A percentile compares a stretch with the other conserved stretches of the same genome.
Evolutionary conservation across 192 early-diverging fungal genomes (phyloP).

Genomic region (Diversispora epigaea): DNA sequence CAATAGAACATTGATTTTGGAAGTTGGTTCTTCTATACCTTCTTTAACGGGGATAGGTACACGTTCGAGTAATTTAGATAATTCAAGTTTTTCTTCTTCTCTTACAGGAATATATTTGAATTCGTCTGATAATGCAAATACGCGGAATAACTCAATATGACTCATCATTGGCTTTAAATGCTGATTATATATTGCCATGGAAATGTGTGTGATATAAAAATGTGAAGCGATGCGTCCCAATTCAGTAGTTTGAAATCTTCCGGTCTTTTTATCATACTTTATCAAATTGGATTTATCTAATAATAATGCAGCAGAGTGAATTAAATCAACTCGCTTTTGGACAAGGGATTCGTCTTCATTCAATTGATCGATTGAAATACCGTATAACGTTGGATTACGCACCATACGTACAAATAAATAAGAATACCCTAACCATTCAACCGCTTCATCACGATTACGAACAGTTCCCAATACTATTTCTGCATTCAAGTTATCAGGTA

Average conservation of each 20-base stretch:
- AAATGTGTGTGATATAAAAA: slow-evolving; percentile 91
- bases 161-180: slow-evolving; percentile 89
- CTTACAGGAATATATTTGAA: slow-evolving; percentile 94
- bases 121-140: slow-evolving; percentile 87
- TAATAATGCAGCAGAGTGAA: slow-evolving; percentile 81
- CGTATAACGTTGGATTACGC: slow-evolving; percentile 84
- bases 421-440: slow-evolving; percentile 93
- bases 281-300: slow-evolving; percentile 91
- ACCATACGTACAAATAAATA: slow-evolving; percentile 97
- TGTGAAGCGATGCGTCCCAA: slow-evolving; percentile 95
- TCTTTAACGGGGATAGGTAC: slow-evolving; percentile 97
- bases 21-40: slow-evolving; percentile 81
- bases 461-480: slow-evolving; percentile 94
- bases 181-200: slow-evolving; percentile 93
- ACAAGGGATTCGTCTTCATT: slow-evolving; percentile 78
- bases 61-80: slow-evolving; percentile 83
- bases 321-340: slow-evolving; percentile 85
- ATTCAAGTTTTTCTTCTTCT: slow-evolving; percentile 91
- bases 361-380: slow-evolving; percentile 66
- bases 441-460: slow-evolving; percentile 89
- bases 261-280: slow-evolving; percentile 93
- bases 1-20: slow-evolving; percentile 92
- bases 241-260: slow-evolving; percentile 84
- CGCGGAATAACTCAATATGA: slow-evolving; percentile 85
- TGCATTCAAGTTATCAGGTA: slow-evolving; percentile 93